Evolutionary conservation across 1,139 yeast species (phyloP).

Genomic region (Suhomyces taliae): DNA sequence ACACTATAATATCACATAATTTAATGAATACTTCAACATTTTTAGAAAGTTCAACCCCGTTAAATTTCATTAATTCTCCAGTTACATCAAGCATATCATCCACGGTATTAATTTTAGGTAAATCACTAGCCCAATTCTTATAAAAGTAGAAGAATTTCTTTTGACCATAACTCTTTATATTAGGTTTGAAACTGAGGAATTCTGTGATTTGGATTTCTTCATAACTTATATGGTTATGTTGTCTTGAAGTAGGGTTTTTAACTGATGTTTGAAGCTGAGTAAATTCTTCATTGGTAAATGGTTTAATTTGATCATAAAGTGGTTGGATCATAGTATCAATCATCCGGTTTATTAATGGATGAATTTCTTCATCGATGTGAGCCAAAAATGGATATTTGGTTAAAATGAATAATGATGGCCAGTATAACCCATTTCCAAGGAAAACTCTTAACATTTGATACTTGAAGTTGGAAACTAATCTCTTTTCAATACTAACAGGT

Average conservation of each 20-base stretch:
- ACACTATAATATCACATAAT: slow-evolving; percentile 58
- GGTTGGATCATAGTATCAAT: slow-evolving; percentile 54
- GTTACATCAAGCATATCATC: slow-evolving; percentile 50
- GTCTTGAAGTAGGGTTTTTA: slow-evolving; percentile 30
- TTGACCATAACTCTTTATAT: slow-evolving; percentile 25
- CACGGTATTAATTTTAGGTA: slow-evolving; percentile 38
- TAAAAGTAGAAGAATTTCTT: slow-evolving; percentile 51
- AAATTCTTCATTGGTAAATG: slow-evolving; percentile 22
- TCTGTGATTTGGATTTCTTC: slow-evolving; percentile 25
- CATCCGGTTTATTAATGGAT: slow-evolving; percentile 51
- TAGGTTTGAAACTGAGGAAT: slow-evolving; percentile 34
- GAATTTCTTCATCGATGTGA: slow-evolving; percentile 52
- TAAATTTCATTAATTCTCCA: slow-evolving; percentile 50
- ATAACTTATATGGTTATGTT: slow-evolving; percentile 31
- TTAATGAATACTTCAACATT: slow-evolving; percentile 53
- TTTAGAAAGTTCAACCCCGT: slow-evolving; percentile 59
- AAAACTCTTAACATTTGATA: slow-evolving; percentile 51
- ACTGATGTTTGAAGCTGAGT: slow-evolving; percentile 21
- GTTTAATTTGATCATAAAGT: slow-evolving; percentile 32
- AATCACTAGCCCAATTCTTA: slow-evolving; percentile 45
- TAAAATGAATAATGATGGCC: slow-evolving; percentile 63
- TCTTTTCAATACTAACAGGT: slow-evolving; percentile 16
- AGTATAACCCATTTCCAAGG: slow-evolving; percentile 61
- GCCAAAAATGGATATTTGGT: slow-evolving; percentile 65
- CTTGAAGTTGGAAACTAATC: slow-evolving; percentile 25